Evolutionary conservation across 345 rosid species (phyloP).

Genomic region (Pugionium dolabratum): DNA sequence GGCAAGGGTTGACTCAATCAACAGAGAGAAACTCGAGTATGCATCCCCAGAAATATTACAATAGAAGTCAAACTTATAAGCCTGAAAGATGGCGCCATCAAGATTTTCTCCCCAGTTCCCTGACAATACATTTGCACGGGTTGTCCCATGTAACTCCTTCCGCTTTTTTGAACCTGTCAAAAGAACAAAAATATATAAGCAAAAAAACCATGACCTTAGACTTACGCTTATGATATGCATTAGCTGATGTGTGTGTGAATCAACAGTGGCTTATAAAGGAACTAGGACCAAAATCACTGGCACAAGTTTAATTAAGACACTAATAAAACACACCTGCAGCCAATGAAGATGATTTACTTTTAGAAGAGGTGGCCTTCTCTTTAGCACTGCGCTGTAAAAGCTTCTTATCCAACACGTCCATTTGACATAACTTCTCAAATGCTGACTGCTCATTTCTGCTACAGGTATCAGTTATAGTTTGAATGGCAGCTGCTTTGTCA

Average conservation of each 20-base stretch:
- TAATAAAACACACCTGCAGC: slow-evolving; percentile 54
- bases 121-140: slow-evolving; percentile 52
- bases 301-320: neutral
- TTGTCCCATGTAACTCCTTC: slow-evolving; percentile 86
- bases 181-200: neutral
- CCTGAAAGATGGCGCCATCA: slow-evolving; percentile 58
- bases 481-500: slow-evolving; percentile 46
- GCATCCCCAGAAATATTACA: slow-evolving; percentile 48
- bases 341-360: slow-evolving; percentile 49
- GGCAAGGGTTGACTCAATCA: slow-evolving; percentile 72
- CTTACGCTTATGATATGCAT: neutral
- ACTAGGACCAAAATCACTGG: neutral
- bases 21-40: slow-evolving; percentile 64
- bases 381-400: slow-evolving; percentile 47
- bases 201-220: slow-evolving; percentile 21
- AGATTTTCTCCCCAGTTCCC: slow-evolving; percentile 72
- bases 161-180: slow-evolving; percentile 77
- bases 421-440: slow-evolving; percentile 63
- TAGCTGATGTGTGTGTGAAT: slow-evolving; percentile 9
- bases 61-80: slow-evolving; percentile 66
- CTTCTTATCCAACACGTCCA: slow-evolving; percentile 60
- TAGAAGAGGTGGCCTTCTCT: slow-evolving; percentile 31
- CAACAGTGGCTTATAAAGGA: neutral
- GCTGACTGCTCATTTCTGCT: slow-evolving; percentile 53
- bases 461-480: slow-evolving; percentile 55